Conservation (phyloP, 208 protist species). For the Acanthamoeba lenticulata region DNA sequence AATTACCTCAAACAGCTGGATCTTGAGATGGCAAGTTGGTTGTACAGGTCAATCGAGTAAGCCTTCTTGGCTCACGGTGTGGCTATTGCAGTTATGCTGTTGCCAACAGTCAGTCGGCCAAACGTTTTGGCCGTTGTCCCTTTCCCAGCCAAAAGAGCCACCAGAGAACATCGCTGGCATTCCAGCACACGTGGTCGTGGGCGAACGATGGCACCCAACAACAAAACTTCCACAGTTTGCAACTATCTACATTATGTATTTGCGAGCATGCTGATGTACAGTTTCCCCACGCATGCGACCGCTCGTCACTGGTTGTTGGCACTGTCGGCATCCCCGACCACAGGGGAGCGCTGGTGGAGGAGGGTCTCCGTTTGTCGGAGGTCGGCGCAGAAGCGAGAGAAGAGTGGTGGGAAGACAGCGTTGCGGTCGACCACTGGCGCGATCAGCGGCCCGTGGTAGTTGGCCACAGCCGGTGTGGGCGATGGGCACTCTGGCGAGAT, state of each 20-base stretch:
- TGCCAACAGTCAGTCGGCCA: too few species aligned
- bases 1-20: too few species aligned
- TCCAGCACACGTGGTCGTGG: too few species aligned
- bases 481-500: background rate
- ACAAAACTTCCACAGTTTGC: background rate
- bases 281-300: background rate
- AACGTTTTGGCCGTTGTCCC: too few species aligned
- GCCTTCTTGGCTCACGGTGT: too few species aligned
- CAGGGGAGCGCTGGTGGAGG: background rate
- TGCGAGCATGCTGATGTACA: background rate
- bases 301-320: background rate
- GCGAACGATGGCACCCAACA: background rate
- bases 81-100: too few species aligned
- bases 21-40: too few species aligned
- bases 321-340: background rate
- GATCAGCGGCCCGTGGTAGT: conserved; percentile 42
- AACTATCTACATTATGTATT: background rate
- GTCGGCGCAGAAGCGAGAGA: conserved; percentile 29
- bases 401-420: conserved; percentile 40
- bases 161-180: too few species aligned
- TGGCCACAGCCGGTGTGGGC: background rate
- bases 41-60: too few species aligned
- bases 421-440: conserved; percentile 7
- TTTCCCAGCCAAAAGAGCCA: too few species aligned
- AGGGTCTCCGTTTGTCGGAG: conserved; percentile 27